Evolutionary conservation across 352 stramenopile genomes (phyloP).

Genomic region (Phytophthora multivora): DNA sequence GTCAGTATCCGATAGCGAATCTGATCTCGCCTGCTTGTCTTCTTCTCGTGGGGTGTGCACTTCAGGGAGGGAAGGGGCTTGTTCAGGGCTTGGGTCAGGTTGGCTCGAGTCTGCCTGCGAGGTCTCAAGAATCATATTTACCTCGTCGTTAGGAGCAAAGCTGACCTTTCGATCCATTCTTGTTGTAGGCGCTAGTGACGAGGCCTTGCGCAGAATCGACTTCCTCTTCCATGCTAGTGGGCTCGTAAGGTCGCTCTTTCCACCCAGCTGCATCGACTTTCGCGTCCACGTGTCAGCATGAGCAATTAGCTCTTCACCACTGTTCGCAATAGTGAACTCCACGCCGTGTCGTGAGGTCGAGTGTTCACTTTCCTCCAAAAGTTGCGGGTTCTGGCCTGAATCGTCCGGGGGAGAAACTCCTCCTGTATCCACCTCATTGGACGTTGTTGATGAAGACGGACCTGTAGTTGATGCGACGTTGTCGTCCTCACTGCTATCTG

Average conservation of each 20-base stretch:
- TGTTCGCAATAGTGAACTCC: not conserved
- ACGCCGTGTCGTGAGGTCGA: not conserved
- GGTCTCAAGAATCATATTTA: conserved; percentile 33
- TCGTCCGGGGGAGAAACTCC: not conserved
- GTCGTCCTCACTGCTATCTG: not conserved
- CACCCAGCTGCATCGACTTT: conserved; percentile 31
- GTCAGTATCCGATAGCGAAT: conserved; percentile 10
- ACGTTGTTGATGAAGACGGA: not conserved
- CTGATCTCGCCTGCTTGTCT: not conserved
- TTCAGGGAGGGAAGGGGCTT: not conserved
- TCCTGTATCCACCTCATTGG: not conserved
- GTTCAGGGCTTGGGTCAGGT: conserved; percentile 30
- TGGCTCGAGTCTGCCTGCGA: conserved; percentile 29
- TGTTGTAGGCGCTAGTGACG: conserved; percentile 25
- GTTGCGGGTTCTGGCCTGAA: not conserved
- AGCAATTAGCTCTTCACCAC: not conserved
- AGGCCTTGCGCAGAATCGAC: conserved; percentile 41
- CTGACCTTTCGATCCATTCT: conserved; percentile 29
- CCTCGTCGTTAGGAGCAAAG: conserved; percentile 34
- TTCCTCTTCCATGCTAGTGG: conserved; percentile 31
- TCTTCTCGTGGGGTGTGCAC: conserved; percentile 3
- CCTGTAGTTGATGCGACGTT: not conserved
- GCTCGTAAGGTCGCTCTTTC: conserved; percentile 20
- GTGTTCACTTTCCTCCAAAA: not conserved
- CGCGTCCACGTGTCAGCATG: conserved; percentile 16